Percentiles rank a stretch among this genome's conserved stretches.
Evolutionary conservation across 2,329 filamentous ascomycete genomes (phyloP).

Genomic region (Aspergillus udagawae): DNA sequence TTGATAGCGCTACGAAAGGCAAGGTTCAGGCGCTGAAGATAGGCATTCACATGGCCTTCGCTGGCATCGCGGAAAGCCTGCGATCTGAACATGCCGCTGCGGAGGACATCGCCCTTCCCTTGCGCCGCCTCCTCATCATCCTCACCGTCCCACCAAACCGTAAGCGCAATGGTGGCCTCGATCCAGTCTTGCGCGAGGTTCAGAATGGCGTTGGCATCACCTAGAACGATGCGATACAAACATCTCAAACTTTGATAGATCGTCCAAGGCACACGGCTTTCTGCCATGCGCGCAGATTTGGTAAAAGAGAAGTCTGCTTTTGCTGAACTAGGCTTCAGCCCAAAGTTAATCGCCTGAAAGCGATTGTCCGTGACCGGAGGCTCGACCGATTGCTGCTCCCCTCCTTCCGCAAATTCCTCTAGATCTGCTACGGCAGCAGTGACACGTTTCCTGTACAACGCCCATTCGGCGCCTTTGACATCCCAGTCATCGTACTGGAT

Average conservation of each 20-base stretch:
- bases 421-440: slow-evolving; percentile 66
- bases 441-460: slow-evolving; percentile 72
- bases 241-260: slow-evolving; percentile 81
- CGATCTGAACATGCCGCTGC: slow-evolving; percentile 30
- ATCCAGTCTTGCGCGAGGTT: slow-evolving; percentile 83
- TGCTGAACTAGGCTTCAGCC: slow-evolving; percentile 36
- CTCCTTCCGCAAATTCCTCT: slow-evolving; percentile 73
- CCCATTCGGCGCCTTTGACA: slow-evolving; percentile 76
- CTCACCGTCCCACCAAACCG: slow-evolving; percentile 91
- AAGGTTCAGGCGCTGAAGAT: slow-evolving; percentile 67
- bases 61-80: slow-evolving; percentile 43
- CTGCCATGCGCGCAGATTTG: slow-evolving; percentile 67
- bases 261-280: slow-evolving; percentile 83
- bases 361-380: slow-evolving; percentile 38
- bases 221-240: slow-evolving; percentile 76
- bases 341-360: slow-evolving; percentile 48
- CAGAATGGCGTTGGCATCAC: slow-evolving; percentile 70
- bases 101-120: slow-evolving; percentile 9
- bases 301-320: slow-evolving; percentile 57
- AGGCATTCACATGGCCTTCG: slow-evolving; percentile 59
- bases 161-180: slow-evolving; percentile 77
- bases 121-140: slow-evolving; percentile 48
- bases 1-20: slow-evolving; percentile 65
- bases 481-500: slow-evolving; percentile 68
- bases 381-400: slow-evolving; percentile 46